Evolutionary conservation across 2,329 filamentous ascomycete genomes (phyloP), one percentile per base, ranked within the genome.

Genomic region (Verticillium nubilum): DNA sequence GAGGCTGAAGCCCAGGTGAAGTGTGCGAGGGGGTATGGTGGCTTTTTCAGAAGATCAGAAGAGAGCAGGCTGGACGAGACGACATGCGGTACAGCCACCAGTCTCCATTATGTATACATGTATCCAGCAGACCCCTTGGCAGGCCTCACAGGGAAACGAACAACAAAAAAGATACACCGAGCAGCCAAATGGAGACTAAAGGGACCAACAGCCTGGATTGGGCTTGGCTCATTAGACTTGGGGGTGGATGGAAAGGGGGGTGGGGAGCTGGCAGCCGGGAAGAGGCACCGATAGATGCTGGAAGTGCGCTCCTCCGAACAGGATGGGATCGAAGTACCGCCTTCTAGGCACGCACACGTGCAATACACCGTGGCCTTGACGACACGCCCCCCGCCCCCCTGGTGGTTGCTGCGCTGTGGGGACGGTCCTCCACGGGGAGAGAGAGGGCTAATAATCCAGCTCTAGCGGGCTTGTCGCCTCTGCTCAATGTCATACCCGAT

Each of bases 271-370:
- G 60, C 54, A 62, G 54, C 59, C 61, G 62, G 54, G 62, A 63
- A 63, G 62, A 61, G 59, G 62, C 61, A 63, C 62, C 61, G 59
- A 63, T 62, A 63, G 61, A 63, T 62, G 57, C 62, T 62, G 60
- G 60, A 58, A 59, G 42, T 50, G 42, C 42, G 42, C 19, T 50
- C 42, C 42, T 25, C 42, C 42, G 19, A n/a, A 50, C 29, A 58
- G 29, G 62, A 59, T 60, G 62, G 60, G 60, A 61, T 25, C 26
- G 59, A 62, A 63, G 62, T 63, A 63, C 61, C 61, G 61, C 62
- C 58, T 58, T 63, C 62, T 63, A 62, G 60, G 62, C 62, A 54
- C 62, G 60, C 61, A 59, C 60, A 63, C 58, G 62, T 63, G 62
- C 57, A 61, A 58, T 59, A 52, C 57, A 52, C 55, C 54, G 19